Percentiles rank a stretch among this genome's conserved stretches.
Conservation (phyloP, 345 rosid species). For the Heritiera littoralis region DNA sequence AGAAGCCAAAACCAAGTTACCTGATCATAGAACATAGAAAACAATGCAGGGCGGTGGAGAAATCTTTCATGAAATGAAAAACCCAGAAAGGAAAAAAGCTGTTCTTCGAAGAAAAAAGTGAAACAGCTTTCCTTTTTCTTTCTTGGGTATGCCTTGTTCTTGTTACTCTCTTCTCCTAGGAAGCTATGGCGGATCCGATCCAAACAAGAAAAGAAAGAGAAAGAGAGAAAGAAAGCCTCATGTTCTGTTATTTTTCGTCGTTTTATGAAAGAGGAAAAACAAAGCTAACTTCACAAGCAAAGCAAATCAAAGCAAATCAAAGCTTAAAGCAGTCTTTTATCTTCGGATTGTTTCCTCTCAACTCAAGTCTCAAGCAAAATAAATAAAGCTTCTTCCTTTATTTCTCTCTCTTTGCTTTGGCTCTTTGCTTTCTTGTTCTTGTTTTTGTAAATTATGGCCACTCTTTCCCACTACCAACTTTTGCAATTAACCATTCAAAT, state of each 20-base stretch:
- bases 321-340: neutral
- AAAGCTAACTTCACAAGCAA: conserved; percentile 10
- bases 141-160: conserved; percentile 12
- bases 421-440: conserved; percentile 52
- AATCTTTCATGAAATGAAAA: conserved; percentile 16
- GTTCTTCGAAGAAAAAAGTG: conserved; percentile 27
- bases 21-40: conserved; percentile 45
- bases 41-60: conserved; percentile 35
- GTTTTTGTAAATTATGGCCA: neutral
- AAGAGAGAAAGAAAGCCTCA: neutral
- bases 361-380: neutral
- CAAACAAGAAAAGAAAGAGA: conserved; percentile 31
- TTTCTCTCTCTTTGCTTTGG: neutral
- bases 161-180: conserved; percentile 20
- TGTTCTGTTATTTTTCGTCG: conserved; percentile 15
- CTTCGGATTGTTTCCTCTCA: conserved; percentile 11
- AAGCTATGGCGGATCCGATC: conserved; percentile 57
- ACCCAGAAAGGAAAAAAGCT: conserved; percentile 13
- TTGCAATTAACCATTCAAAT: neutral
- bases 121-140: conserved; percentile 32
- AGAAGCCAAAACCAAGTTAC: conserved; percentile 25
- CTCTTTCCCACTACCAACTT: conserved; percentile 8
- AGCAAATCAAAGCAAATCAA: neutral
- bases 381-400: neutral
- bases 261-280: conserved; percentile 1